Evolutionary conservation across 345 rosid genomes (phyloP).

Genomic region (Capsella bursapastoris): DNA sequence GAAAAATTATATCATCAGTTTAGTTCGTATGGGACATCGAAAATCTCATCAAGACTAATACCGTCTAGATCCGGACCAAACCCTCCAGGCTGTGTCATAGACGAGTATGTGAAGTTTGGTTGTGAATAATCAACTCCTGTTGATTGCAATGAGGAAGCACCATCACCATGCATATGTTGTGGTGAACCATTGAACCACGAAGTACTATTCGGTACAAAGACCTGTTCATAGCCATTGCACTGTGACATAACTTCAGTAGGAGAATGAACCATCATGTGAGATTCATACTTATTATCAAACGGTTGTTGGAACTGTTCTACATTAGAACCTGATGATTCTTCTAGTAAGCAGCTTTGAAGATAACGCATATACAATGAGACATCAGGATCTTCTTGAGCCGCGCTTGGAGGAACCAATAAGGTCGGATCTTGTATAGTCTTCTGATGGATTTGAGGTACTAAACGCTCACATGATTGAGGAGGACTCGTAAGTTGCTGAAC

Average conservation of each 20-base stretch:
- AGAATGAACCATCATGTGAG: slow-evolving; percentile 33
- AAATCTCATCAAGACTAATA: slow-evolving; percentile 2
- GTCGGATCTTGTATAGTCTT: slow-evolving; percentile 32
- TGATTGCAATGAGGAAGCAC: slow-evolving; percentile 57
- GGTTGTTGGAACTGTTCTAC: slow-evolving; percentile 52
- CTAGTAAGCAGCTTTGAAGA: slow-evolving; percentile 57
- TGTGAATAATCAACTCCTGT: slow-evolving; percentile 67
- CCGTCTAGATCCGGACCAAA: slow-evolving; percentile 56
- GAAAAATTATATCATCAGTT: neutral
- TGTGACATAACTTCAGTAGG: slow-evolving; percentile 44
- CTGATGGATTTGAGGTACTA: slow-evolving; percentile 59
- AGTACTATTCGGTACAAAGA: slow-evolving; percentile 38
- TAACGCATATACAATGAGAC: slow-evolving; percentile 68
- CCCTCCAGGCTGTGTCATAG: slow-evolving; percentile 58
- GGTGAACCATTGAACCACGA: slow-evolving; percentile 49
- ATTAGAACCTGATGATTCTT: slow-evolving; percentile 52
- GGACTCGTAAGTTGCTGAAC: slow-evolving; percentile 87
- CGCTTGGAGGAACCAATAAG: slow-evolving; percentile 37
- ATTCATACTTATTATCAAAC: slow-evolving; percentile 28
- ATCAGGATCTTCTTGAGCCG: slow-evolving; percentile 56
- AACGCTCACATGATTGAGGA: slow-evolving; percentile 57
- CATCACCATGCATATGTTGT: slow-evolving; percentile 50
- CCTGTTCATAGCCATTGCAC: slow-evolving; percentile 52
- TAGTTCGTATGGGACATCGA: neutral
- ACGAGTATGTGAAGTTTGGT: slow-evolving; percentile 66